Conservation (phyloP, 2,329 filamentous ascomycete genomes). For the Mycosphaerella sp. region DNA sequence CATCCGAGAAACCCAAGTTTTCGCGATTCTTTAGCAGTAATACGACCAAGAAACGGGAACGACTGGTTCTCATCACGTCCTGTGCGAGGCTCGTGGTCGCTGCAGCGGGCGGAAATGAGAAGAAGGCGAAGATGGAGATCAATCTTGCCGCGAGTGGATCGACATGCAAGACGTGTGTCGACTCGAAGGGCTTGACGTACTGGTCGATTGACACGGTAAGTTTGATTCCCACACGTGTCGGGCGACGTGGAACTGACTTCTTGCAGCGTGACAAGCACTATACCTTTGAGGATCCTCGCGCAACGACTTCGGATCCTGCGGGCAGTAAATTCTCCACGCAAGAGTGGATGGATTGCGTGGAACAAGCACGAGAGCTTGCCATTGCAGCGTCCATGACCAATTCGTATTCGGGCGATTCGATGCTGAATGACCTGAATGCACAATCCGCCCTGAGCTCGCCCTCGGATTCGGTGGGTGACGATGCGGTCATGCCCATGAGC, state of each 20-base stretch:
- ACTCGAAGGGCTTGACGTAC: constrained; percentile 77
- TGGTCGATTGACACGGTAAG: constrained; percentile 94
- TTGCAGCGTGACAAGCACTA: constrained; percentile 76
- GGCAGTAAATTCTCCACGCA: constrained; percentile 64
- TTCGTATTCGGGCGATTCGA: constrained; percentile 54
- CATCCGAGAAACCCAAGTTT: constrained; percentile 62
- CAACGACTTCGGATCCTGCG: constrained; percentile 56
- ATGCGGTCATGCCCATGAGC: constrained; percentile 32
- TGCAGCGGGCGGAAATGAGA: constrained; percentile 87
- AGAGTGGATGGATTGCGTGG: constrained; percentile 88
- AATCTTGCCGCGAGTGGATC: constrained; percentile 71
- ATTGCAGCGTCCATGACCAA: constrained; percentile 56
- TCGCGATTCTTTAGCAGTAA: constrained; percentile 89
- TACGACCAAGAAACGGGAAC: constrained; percentile 84
- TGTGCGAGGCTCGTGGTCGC: constrained; percentile 84
- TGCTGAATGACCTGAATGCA: constrained; percentile 38
- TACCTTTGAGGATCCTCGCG: constrained; percentile 88
- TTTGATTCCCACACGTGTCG: constrained; percentile 20
- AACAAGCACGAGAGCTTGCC: constrained; percentile 79
- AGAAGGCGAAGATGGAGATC: constrained; percentile 88
- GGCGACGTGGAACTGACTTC: neutral
- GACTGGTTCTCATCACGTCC: constrained; percentile 91
- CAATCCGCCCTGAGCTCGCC: constrained; percentile 62
- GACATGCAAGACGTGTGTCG: constrained; percentile 70
- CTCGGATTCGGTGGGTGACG: constrained; percentile 62